Base-by-base conservation (phyloP, 148 eudicot species). In the Limonium bicolor region DNA sequence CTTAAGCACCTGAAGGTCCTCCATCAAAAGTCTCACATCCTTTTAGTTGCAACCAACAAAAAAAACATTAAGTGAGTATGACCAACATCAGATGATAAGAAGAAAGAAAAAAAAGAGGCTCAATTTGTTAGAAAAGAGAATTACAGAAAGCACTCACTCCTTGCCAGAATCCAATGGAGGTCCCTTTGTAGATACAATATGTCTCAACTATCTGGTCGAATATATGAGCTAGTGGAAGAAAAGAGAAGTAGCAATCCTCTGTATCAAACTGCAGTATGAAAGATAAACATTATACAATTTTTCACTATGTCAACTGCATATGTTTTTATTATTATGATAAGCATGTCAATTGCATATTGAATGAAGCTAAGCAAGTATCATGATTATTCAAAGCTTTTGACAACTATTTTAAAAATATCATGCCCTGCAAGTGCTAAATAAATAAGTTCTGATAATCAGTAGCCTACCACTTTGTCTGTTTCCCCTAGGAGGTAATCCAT, bases 141-240 rank as follows among this genome's bases (percentile, higher is more conserved):
- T 13, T 4, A 6, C 6, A 20, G 2, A 10, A 42, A 20, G 13
- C 27, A 5, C 69, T 68, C 67, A 90, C 93, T 84, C 95, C 97
- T 44, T 83, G 80, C 97, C 95, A 88, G 43, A 84, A 88, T 62
- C 95, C 97, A 50, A 88, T 77, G 52, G 69, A 59, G 37, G 86
- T 93, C 21, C 92, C 97, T 51, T 70, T 78, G 39, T 51, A 68
- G 49, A 88, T 88, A 50, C 83, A 69, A 45, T 61, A 63, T 58
- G 83, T 94, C 75, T 88, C 97, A 60, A 83, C 70, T 48, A 75
- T 86, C 33, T 94, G 86, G 65, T 84, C 97, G 61, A 88, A 88
- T 25, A 88, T 84, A 69, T 88, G 95, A 35, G 97, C 97, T 72
- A 88, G 46, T 51, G 95, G 97, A 48, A 88, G 87, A 68, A 77